Evolutionary conservation across 2,329 filamentous ascomycete genomes (phyloP), one percentile per base, ranked within the genome.

Genomic region (Elsinoe australis): DNA sequence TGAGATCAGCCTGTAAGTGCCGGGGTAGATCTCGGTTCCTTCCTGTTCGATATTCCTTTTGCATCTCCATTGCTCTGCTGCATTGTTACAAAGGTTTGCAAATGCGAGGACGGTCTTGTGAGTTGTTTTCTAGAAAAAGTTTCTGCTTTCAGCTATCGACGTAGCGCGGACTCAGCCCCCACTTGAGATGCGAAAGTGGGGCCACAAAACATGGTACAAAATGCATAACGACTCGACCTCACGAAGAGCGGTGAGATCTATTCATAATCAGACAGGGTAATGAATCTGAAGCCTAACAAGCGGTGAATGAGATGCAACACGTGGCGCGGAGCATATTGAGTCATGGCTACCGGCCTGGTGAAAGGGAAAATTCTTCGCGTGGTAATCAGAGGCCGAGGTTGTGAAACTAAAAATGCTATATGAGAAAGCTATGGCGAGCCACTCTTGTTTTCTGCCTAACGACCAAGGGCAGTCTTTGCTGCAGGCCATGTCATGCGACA

Each of bases 191-290:
- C 19, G 5, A 14, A 26, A 26, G 36, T 41, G 36, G 36, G 36
- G 36, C 36, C 36, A 41, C 36, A 41, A 41, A 41, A 15, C 36
- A 17, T 41, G 36, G 36, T 41, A 41, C 36, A 41, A 41, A 26
- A 28, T 22, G 21, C 36, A 24, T 41, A 21, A n/a, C n/a, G 4
- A 28, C 10, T 41, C 36, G 14, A 41, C 36, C 28, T 41, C 36
- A 41, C 36, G 36, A 41, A 8, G 14, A 41, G 36, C 36, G 36
- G 36, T 41, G 36, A 41, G 36, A 41, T 41, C 19, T 17, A 8
- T 41, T 21, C 17, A 24, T 28, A 24, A 21, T 26, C 28, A 14
- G 21, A 41, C 36, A 41, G 21, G 36, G 28, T 21, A 24, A 22
- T 41, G 28, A 19, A 28, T 41, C 8, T 9, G 28, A 41, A 41